Base-by-base conservation (phyloP, 2,329 filamentous ascomycete genomes). In the Stagonosporopsis cucurbitacearum region DNA sequence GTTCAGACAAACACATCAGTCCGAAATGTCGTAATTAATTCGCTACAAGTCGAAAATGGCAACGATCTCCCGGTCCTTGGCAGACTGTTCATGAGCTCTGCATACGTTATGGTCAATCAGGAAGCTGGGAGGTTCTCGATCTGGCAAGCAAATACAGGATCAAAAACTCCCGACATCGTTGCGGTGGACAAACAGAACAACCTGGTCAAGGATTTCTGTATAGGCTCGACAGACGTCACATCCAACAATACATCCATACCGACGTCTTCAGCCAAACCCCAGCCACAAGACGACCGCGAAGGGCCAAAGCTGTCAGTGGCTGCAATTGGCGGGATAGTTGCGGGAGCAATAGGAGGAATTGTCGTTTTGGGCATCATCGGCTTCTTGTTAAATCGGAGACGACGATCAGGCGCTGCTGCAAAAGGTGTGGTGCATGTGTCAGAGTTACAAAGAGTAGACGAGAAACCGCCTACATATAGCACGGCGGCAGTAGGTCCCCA, bases 81-180 rank as follows among this genome's bases (percentile, higher is more conserved):
- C 28, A 55, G 63, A 45, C 48, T 60, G 6, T 60, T 66, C 42
- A 51, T 66, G 40, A 61, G 57, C 37, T 60, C 59, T 22, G 59
- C 58, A 28, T 63, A 63, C 26, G 7, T 66, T n/a, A 58, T 62
- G 42, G 59, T 63, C 37, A 64, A 66, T 46, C 62, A 63, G 47
- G 62, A 64, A 33, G 55, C 59, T 9, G 52, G 40, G 15, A 51
- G 20, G 17, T 63, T 58, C 51, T 54, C 62, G 12, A 17, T 65
- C 3, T 62, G 60, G 58, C 50, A 60, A 48, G 59, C 40, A 26
- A 54, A 62, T 36, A 48, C 54, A 28, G 47, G 13, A 45, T 45
- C 52, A 3, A 53, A 44, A 19, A 47, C 37, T 44, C 36, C 50
- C 25, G 26, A 60, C 17, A 43, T 60, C 13, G 35, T 58, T 19